Evolutionary conservation across 192 early-diverging fungal genomes (phyloP), one percentile per base, ranked within the genome.

Genomic region (Coemansia sp.): DNA sequence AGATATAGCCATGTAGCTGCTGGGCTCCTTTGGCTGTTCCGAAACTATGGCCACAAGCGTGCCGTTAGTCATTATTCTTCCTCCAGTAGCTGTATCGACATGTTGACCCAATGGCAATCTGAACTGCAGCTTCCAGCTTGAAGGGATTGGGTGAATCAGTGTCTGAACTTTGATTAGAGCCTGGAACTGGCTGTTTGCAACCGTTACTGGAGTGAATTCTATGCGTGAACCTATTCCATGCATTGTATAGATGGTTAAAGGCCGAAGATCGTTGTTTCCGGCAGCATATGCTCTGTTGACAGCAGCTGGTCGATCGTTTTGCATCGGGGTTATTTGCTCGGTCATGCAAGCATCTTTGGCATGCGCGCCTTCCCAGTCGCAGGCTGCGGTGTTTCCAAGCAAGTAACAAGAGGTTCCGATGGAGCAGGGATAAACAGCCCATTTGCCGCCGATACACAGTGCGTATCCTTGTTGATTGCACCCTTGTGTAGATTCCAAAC

Each of bases 151-250:
- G 7, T 41, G 28, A 4, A 48, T 7, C 61, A 79, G 35, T 8
- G 77, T 68, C 52, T 71, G 72, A 8, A 79, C 15, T 37, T 79
- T 79, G 17, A 79, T 33, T 8, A 79, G 52, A 18, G 68, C 77
- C 2, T 39, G 56, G 28, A 70, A 79, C 14, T 34, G 51, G 2
- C 68, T 68, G 8, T 45, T 20, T 17, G 28, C 57, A 33, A 51
- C 59, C 18, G 61, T 20, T 12, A 79, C 63, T 20, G 71, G 71
- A 22, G 67, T 32, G 36, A 63, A 66, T 51, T 78, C 76, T 5
- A 72, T 66, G n/a, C 67, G 70, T 2, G 76, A 73, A 41, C 60
- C 67, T 9, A 78, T 66, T 1, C 70, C 76, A 20, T 64, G 61
- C 37, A 70, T 45, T 4, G 75, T 77, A 18, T 68, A 77, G 2